Conservation (phyloP, 2,329 filamentous ascomycete species). For the Iodosphaeria phyllophila region DNA sequence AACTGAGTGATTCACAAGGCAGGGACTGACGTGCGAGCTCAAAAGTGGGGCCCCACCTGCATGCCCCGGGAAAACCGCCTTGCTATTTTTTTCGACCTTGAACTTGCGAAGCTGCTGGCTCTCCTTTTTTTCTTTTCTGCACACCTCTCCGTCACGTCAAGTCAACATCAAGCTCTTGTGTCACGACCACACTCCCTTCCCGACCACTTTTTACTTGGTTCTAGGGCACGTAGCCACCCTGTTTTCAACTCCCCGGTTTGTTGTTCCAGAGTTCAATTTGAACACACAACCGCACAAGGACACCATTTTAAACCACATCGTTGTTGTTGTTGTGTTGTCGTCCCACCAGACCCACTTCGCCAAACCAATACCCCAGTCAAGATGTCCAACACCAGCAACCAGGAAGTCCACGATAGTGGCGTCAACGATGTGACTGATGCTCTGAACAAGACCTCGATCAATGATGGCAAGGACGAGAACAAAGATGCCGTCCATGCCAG, state of each 20-base stretch:
- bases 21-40: too few species aligned
- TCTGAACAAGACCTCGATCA: slow-evolving; percentile 57
- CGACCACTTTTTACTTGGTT: slow-evolving; percentile 24
- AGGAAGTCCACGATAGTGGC: slow-evolving; percentile 41
- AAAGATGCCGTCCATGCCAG: slow-evolving; percentile 86
- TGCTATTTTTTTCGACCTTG: slow-evolving; percentile 19
- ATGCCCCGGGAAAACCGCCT: too few species aligned
- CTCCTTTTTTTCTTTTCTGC: slow-evolving; percentile 14
- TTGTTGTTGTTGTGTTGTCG: too few species aligned
- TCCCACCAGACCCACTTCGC: slow-evolving; percentile 12
- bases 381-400: slow-evolving; percentile 75
- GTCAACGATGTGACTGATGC: slow-evolving; percentile 62
- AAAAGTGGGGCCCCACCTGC: too few species aligned
- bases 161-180: slow-evolving; percentile 19
- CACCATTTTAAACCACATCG: too few species aligned
- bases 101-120: too few species aligned
- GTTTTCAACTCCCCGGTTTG: slow-evolving; percentile 37
- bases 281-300: slow-evolving; percentile 7
- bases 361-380: slow-evolving; percentile 27
- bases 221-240: slow-evolving; percentile 91
- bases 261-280: slow-evolving; percentile 55
- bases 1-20: too few species aligned
- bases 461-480: slow-evolving; percentile 36
- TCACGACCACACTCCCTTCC: slow-evolving; percentile 15
- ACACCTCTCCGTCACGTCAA: slow-evolving; percentile 21